A percentile compares a stretch with the other conserved stretches of the same genome.
Evolutionary conservation across 805 yeast species (phyloP).

Genomic region (Wickerhamiella kazuoi): DNA sequence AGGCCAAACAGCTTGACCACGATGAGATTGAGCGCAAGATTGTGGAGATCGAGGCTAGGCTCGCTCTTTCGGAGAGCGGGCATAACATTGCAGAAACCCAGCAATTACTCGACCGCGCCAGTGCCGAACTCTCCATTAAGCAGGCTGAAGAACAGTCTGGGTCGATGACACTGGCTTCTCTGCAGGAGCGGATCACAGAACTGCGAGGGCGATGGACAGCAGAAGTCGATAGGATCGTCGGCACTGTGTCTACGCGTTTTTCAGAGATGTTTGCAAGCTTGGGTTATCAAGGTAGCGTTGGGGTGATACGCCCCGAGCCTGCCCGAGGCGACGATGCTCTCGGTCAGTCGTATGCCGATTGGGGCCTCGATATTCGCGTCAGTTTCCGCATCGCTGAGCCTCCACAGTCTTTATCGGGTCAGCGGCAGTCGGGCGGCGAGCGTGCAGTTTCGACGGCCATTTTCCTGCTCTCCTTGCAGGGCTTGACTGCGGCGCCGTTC

Average conservation of each 20-base stretch:
- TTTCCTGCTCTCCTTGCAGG: conserved; percentile 79
- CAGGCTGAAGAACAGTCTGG: conserved; percentile 17
- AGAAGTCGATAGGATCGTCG: conserved; percentile 34
- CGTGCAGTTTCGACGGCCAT: conserved; percentile 88
- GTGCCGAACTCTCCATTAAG: conserved; percentile 1
- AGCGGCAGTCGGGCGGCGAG: conserved; percentile 94
- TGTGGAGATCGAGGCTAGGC: conserved; percentile 1
- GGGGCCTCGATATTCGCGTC: conserved; percentile 74
- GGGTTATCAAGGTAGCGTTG: conserved; percentile 76
- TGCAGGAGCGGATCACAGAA: not conserved
- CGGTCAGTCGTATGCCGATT: conserved; percentile 34
- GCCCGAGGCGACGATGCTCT: too few relatives aligned
- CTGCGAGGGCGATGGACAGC: conserved; percentile 40
- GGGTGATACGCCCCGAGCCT: conserved; percentile 23
- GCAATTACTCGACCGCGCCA: conserved; percentile 3
- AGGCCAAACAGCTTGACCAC: not conserved
- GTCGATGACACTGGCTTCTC: conserved; percentile 23
- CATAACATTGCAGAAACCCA: conserved; percentile 5
- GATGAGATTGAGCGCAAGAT: conserved; percentile 1
- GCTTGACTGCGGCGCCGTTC: conserved; percentile 73
- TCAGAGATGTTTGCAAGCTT: conserved; percentile 48
- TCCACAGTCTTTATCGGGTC: conserved; percentile 59
- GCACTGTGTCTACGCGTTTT: conserved; percentile 45
- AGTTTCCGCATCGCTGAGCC: conserved; percentile 65
- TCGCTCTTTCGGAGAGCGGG: conserved; percentile 4